Conservation (phyloP, 345 rosid genomes). For the Bretschneidera sinensis region DNA sequence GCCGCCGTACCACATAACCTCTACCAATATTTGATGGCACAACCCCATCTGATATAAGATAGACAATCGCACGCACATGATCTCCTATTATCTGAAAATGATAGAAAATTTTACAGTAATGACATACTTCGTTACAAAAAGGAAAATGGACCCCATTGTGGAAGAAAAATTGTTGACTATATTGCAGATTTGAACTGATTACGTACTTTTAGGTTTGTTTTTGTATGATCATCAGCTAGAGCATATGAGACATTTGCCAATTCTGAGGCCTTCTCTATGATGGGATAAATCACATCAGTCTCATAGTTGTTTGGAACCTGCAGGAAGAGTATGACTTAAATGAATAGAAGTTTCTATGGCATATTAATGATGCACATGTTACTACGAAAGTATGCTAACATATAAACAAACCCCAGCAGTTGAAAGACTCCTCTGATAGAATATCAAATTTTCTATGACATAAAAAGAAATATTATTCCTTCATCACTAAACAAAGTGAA, state of each 20-base stretch:
- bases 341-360: conserved; percentile 8
- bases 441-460: conserved; percentile 15
- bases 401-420: neutral
- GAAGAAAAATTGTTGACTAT: neutral
- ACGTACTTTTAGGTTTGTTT: conserved; percentile 60
- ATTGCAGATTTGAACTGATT: conserved; percentile 5
- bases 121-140: neutral
- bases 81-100: conserved; percentile 70
- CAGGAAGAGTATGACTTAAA: conserved; percentile 15
- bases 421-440: neutral
- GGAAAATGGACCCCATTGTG: neutral
- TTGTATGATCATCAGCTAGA: conserved; percentile 45
- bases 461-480: neutral
- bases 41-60: conserved; percentile 91
- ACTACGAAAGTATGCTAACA: neutral
- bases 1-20: conserved; percentile 91
- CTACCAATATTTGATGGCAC: conserved; percentile 89
- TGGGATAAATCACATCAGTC: conserved; percentile 93
- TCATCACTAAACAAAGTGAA: neutral
- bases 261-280: conserved; percentile 62
- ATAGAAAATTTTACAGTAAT: conserved; percentile 11
- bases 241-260: conserved; percentile 65
- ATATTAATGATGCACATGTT: neutral
- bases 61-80: conserved; percentile 84
- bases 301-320: conserved; percentile 96